These are phyloP conservation scores for Cantharellus cinnabarinus DNA, from an alignment of 768 basidiomycete species.

Conservation along the genomic window DNA sequence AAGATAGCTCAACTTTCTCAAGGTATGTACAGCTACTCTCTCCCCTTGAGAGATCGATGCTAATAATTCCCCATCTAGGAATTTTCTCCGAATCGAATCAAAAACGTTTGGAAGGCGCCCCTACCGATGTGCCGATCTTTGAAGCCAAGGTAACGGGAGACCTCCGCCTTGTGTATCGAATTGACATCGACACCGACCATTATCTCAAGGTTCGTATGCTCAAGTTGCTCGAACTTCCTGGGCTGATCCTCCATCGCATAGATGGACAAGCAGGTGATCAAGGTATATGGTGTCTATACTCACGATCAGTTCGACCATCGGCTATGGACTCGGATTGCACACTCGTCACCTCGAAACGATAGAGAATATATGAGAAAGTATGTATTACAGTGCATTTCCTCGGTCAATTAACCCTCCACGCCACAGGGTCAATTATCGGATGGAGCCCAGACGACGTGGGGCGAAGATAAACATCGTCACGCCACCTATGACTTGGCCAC, in stretches of 20 bases:
- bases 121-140: slow-evolving; percentile 34
- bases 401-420: not conserved
- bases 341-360: slow-evolving; percentile 24
- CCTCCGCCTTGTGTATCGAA: slow-evolving; percentile 22
- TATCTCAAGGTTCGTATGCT: not conserved
- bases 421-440: not conserved
- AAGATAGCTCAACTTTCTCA: too few relatives aligned
- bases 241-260: slow-evolving; percentile 6
- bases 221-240: not conserved
- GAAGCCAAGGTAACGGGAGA: slow-evolving; percentile 48
- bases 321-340: slow-evolving; percentile 28
- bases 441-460: not conserved
- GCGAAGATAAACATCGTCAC: not conserved
- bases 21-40: too few relatives aligned
- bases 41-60: too few relatives aligned
- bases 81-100: slow-evolving; percentile 52
- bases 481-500: not conserved
- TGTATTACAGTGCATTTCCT: not conserved
- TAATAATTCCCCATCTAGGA: slow-evolving; percentile 15
- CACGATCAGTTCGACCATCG: slow-evolving; percentile 26
- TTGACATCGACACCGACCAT: not conserved
- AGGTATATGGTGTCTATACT: slow-evolving; percentile 31
- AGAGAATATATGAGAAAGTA: slow-evolving; percentile 35
- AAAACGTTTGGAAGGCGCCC: slow-evolving; percentile 27
- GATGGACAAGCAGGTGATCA: slow-evolving; percentile 26